Conservation (phyloP, 2,329 filamentous ascomycete genomes). For the Colletotrichum graminicola region DNA sequence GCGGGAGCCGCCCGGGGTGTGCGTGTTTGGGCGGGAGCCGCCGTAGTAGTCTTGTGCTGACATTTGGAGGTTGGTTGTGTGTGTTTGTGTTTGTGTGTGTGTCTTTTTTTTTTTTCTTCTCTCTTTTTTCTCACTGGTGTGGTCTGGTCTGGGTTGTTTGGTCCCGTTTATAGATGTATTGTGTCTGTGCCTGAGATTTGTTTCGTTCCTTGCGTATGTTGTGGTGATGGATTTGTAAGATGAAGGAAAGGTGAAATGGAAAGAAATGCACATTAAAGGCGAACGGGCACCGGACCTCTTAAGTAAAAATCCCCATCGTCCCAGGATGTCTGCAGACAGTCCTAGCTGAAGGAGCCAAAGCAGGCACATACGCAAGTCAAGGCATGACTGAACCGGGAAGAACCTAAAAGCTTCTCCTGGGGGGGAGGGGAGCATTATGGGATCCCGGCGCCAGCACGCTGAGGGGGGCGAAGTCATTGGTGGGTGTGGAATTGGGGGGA, state of each 20-base stretch:
- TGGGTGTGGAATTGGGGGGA: background rate
- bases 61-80: constrained; percentile 31
- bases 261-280: accelerated
- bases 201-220: background rate
- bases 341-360: background rate
- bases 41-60: constrained; percentile 46
- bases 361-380: constrained; percentile 5
- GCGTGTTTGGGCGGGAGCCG: constrained; percentile 36
- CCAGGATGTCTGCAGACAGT: background rate
- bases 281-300: constrained; percentile 3
- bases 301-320: constrained; percentile 11
- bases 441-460: constrained; percentile 29
- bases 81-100: constrained; percentile 3
- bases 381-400: constrained; percentile 7
- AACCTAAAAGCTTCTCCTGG: constrained; percentile 12
- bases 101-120: too few species aligned
- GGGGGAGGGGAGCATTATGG: background rate
- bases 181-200: background rate
- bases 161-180: background rate
- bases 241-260: background rate
- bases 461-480: constrained; percentile 30
- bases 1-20: constrained; percentile 31
- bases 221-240: background rate
- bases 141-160: too few species aligned
- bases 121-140: too few species aligned